Evolutionary conservation across 768 basidiomycete species (phyloP), one percentile per base, ranked within the genome.

Genomic region (Boletus reticuloceps): DNA sequence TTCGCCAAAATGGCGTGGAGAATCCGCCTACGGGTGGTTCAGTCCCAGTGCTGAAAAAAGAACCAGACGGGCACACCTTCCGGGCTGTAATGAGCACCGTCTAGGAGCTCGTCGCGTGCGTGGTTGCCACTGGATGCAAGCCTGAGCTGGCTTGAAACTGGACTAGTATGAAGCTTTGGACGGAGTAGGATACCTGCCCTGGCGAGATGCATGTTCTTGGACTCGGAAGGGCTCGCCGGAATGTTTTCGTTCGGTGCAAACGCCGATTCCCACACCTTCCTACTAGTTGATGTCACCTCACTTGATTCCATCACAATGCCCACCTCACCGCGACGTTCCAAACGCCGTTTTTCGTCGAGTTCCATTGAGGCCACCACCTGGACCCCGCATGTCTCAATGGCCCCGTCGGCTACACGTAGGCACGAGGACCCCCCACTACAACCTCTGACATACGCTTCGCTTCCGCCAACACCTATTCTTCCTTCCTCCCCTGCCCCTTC

Each of bases 381-480:
- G 69, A 53, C 59, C 25, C 36, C 59, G 11, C 63, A 59, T 42
- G 45, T 46, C 31, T 58, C 64, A 29, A 27, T 51, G 29, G 27
- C 52, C 19, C 38, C 57, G 20, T 19, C 63, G 39, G 43, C 53
- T 13, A 51, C 61, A 40, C 59, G 64, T 43, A 56, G 50, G 11
- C 53, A 43, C 31, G 62, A 70, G 10, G 67, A 61, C 31, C 39
- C 34, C 2, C 43, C 48, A 4, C 32, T 40, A 17, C 69, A 72
- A 47, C 81, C 80, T 13, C 71, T 84, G 25, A 77, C 83, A 1
- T 91, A 91, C 62, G 79, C 86, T 6, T 91, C 89, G 0, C 77
- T 91, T 40, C 89, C 89, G 5, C 81, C 88, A 0, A 87, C 88
- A 10, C 89, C 89, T 13, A 83, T 87, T 47, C 73, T 79, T 19